Evolutionary conservation across 2,329 filamentous ascomycete genomes (phyloP).

Genomic region (Penicillium sp.): DNA sequence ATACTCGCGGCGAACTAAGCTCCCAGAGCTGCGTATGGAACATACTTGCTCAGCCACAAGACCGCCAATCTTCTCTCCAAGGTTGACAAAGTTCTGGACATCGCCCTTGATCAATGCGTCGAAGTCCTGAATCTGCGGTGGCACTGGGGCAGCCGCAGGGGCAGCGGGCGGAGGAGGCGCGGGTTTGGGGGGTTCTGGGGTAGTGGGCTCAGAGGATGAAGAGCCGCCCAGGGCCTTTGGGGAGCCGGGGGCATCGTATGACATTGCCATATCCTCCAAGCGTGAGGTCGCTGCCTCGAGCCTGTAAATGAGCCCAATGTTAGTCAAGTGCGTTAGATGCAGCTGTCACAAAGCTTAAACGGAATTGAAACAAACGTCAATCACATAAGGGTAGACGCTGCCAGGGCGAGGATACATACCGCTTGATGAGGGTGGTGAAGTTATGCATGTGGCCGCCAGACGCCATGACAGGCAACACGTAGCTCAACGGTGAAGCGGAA

Average conservation of each 20-base stretch:
- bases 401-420: conserved; percentile 58
- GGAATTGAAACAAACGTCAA: neutral
- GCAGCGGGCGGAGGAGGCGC: conserved; percentile 47
- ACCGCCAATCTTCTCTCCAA: conserved; percentile 75
- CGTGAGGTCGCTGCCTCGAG: conserved; percentile 95
- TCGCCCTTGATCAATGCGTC: conserved; percentile 73
- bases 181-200: conserved; percentile 29
- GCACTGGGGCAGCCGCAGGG: conserved; percentile 60
- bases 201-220: conserved; percentile 24
- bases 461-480: conserved; percentile 56
- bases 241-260: conserved; percentile 54
- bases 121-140: conserved; percentile 82
- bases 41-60: conserved; percentile 76
- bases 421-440: conserved; percentile 94
- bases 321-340: conserved; percentile 21
- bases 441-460: conserved; percentile 84
- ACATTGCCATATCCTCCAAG: conserved; percentile 91
- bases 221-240: conserved; percentile 35
- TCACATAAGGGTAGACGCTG: neutral
- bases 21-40: neutral
- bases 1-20: neutral
- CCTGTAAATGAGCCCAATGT: conserved; percentile 60
- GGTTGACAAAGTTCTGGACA: conserved; percentile 72
- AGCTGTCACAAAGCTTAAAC: neutral
- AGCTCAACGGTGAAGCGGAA: conserved; percentile 13